phyloP scores from a whole-genome alignment of 2,329 filamentous ascomycete species.

The Trichoderma citrinoviride region DNA sequence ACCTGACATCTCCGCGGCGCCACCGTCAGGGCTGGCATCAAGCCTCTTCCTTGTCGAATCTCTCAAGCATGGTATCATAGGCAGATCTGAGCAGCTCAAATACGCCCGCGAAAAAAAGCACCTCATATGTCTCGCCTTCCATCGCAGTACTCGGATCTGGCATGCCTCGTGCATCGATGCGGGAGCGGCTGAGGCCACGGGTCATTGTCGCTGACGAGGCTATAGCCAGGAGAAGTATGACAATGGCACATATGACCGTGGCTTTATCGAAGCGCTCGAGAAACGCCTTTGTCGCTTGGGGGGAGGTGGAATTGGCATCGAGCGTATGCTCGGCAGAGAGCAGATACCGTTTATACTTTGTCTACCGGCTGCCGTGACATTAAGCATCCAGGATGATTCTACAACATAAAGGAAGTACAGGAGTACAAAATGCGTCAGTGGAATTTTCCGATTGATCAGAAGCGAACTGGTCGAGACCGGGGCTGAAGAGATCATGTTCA shows the following conservation, averaged over 20 bases:
- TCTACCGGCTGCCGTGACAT: too few relatives aligned
- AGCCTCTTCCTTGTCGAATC: background rate
- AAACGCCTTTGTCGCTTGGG: background rate
- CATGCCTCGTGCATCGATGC: background rate
- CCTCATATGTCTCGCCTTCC: background rate
- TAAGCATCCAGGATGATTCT: too few relatives aligned
- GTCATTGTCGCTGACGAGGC: background rate
- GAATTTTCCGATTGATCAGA: too few relatives aligned
- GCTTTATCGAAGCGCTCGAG: background rate
- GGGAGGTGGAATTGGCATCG: background rate
- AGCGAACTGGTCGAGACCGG: too few relatives aligned
- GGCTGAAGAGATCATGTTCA: too few relatives aligned
- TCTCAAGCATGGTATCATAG: accelerated
- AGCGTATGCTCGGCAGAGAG: too few relatives aligned
- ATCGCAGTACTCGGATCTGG: background rate
- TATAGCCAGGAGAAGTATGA: too few relatives aligned
- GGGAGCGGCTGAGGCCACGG: background rate
- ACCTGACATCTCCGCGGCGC: background rate
- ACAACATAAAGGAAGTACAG: too few relatives aligned
- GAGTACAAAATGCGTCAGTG: too few relatives aligned
- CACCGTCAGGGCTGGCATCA: background rate
- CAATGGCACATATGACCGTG: background rate
- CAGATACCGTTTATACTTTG: too few relatives aligned
- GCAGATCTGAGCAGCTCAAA: too few relatives aligned
- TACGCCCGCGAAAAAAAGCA: background rate